Evolutionary conservation across 768 basidiomycete genomes (phyloP), one percentile per base, ranked within the genome.

Genomic region (Termitomyces heimii): DNA sequence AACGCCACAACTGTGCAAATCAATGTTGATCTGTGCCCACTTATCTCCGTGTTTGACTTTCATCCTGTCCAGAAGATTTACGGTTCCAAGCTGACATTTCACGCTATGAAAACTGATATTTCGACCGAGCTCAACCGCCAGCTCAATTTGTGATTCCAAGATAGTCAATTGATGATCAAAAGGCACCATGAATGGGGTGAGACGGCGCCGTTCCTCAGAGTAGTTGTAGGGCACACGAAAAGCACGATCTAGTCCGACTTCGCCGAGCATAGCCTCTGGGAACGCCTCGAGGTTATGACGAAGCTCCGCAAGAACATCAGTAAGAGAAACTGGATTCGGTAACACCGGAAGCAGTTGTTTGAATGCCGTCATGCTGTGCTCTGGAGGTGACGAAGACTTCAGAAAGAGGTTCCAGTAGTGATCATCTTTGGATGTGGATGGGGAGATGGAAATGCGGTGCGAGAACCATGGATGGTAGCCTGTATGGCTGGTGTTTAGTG

Each of bases 391-490:
- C 54, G 54, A 62, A n/a, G 66, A 54, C 16, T 60, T 62, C 9
- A 88, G 75, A 63, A 97, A 88, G 35, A 98, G 77, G 3, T 66
- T 66, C 18, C 78, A 70, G 71, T 97, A 98, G 71, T 98, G 96
- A 14, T 77, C 75, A 61, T 83, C 81, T 67, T 88, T 94, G 22
- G 80, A 75, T 29, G 69, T 58, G 9, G 44, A 61, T 14, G 70
- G 65, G 48, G 63, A 68, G 54, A 81, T 64, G 31, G 88, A 80
- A 64, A 97, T 91, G 60, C 78, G 78, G 69, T 97, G 85, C 2
- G 86, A 80, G 71, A 91, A 95, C 96, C 96, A 98, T 2, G 96
- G 96, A 68, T 98, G 96, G 65, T 93, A 86, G 45, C 95, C 92
- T 94, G 64, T 31, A 34, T 49, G 47, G 32, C 54, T 35, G 53